Evolutionary conservation across 352 stramenopile genomes (phyloP).

Genomic region (Pythium apleroticum): DNA sequence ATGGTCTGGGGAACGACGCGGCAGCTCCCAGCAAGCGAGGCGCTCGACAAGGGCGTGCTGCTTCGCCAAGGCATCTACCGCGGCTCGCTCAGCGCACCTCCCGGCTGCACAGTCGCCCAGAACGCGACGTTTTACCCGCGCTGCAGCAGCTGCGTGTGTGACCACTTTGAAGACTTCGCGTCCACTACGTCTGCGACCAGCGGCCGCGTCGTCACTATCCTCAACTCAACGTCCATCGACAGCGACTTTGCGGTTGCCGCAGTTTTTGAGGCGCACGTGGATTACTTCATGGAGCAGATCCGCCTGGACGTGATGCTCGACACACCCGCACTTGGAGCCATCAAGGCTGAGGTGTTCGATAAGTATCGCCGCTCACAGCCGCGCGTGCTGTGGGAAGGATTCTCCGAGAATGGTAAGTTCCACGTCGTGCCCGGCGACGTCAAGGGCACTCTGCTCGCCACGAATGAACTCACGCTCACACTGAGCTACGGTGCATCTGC

Average conservation of each 20-base stretch:
- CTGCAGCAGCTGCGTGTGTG: constrained; percentile 10
- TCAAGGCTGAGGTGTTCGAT: constrained; percentile 5
- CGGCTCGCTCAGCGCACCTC: not conserved
- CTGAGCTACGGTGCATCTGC: constrained; percentile 3
- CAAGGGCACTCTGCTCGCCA: constrained; percentile 16
- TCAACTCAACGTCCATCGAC: constrained; percentile 15
- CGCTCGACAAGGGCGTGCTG: constrained; percentile 11
- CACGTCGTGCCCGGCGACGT: constrained; percentile 16
- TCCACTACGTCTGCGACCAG: not conserved
- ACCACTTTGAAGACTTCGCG: constrained; percentile 17
- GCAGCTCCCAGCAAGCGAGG: constrained; percentile 4
- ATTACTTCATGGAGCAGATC: constrained; percentile 21
- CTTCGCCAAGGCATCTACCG: constrained; percentile 20
- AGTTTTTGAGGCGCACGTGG: constrained; percentile 12
- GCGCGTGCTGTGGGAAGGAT: constrained; percentile 15
- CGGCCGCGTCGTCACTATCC: constrained; percentile 9
- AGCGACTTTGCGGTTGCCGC: constrained; percentile 3
- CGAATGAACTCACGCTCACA: constrained; percentile 19
- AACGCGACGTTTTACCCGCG: constrained; percentile 11
- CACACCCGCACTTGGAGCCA: constrained; percentile 1
- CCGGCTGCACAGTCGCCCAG: constrained; percentile 10
- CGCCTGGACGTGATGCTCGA: constrained; percentile 3
- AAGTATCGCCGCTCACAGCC: not conserved
- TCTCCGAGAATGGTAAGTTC: constrained; percentile 19
- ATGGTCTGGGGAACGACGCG: constrained; percentile 11